A percentile compares a stretch with the other conserved stretches of the same genome.
Evolutionary conservation across 1,284 basidiomycete species (phyloP).

Genomic region (Ganoderma meredithae): DNA sequence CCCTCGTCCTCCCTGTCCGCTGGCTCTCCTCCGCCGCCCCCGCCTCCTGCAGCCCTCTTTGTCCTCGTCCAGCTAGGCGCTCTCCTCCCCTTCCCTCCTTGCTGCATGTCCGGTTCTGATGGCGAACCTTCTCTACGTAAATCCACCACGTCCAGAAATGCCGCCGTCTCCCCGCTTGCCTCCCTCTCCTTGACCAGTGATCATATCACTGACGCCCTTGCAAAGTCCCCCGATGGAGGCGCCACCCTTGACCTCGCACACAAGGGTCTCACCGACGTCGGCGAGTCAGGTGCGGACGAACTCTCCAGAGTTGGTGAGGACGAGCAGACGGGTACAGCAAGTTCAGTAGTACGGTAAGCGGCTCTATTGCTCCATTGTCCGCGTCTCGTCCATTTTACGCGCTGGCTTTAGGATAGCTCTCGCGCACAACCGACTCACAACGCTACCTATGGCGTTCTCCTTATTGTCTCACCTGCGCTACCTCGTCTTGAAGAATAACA

Average conservation of each 20-base stretch:
- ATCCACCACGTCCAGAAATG: conserved; percentile 32
- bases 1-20: conserved; percentile 1
- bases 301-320: conserved; percentile 69
- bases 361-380: conserved; percentile 12
- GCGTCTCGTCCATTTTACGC: conserved; percentile 15
- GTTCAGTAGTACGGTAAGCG: conserved; percentile 74
- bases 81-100: conserved; percentile 15
- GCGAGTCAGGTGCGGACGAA: conserved; percentile 75
- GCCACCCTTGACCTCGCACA: conserved; percentile 86
- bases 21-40: conserved; percentile 5
- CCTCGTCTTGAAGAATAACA: conserved; percentile 92
- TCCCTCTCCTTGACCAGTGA: conserved; percentile 57
- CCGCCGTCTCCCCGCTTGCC: conserved; percentile 37
- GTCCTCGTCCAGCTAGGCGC: conserved; percentile 6
- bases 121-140: conserved; percentile 33
- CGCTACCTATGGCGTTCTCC: conserved; percentile 83
- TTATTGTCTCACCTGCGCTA: conserved; percentile 85
- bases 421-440: conserved; percentile 84
- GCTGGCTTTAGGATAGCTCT: conserved; percentile 75
- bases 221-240: conserved; percentile 77
- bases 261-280: conserved; percentile 78
- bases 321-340: conserved; percentile 56
- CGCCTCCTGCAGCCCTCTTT: conserved; percentile 4
- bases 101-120: conserved; percentile 35
- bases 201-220: conserved; percentile 72